Evolutionary conservation across 371 early-diverging fungal species (phyloP).

Genomic region (Rhizoclosmatium hyalinum): DNA sequence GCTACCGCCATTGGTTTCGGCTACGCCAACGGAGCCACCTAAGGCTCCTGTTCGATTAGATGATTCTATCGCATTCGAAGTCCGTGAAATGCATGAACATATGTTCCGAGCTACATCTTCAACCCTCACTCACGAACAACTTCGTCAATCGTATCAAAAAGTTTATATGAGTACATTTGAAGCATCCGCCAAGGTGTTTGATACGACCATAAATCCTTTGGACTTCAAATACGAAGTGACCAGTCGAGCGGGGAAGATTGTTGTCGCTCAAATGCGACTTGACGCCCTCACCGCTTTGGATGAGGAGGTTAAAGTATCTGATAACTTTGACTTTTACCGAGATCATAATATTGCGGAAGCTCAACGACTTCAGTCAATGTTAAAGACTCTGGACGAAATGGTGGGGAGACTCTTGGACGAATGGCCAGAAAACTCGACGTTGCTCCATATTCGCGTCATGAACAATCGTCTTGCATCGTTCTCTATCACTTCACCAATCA

Average conservation of each 20-base stretch:
- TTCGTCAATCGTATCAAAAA: not conserved
- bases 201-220: not conserved
- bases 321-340: conserved; percentile 79
- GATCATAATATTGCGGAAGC: conserved; percentile 81
- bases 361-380: conserved; percentile 67
- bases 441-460: conserved; percentile 75
- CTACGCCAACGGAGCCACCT: not conserved
- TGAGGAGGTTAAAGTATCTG: conserved; percentile 14
- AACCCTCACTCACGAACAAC: not conserved
- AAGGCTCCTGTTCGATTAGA: conserved; percentile 23
- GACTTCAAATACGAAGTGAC: conserved; percentile 13
- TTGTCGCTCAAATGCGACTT: conserved; percentile 15
- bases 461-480: conserved; percentile 76
- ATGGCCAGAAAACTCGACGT: conserved; percentile 93
- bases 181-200: conserved; percentile 9
- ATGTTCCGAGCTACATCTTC: conserved; percentile 26
- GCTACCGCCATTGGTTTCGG: not conserved
- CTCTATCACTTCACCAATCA: conserved; percentile 82
- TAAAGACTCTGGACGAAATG: conserved; percentile 70
- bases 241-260: conserved; percentile 20
- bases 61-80: conserved; percentile 29
- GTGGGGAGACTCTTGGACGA: conserved; percentile 69
- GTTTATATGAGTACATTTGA: conserved; percentile 18
- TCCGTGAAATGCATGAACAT: conserved; percentile 31
- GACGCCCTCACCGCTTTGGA: conserved; percentile 25